phyloP scores from a whole-genome alignment of 441 rosid genomes.

The Adansonia gregorii region DNA sequence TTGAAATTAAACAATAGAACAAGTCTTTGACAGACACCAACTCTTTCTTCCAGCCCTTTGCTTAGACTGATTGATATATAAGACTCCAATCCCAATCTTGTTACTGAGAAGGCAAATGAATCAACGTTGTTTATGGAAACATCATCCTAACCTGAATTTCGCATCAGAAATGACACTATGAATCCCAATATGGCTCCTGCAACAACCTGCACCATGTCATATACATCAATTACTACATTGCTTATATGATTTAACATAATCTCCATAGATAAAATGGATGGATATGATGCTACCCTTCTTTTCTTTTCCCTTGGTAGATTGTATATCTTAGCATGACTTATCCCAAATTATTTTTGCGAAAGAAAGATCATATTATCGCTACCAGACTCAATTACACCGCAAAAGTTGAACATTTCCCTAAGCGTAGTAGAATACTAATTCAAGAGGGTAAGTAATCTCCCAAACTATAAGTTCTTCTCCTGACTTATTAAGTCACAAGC shows the following conservation, averaged over 20 bases:
- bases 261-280: neutral
- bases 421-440: neutral
- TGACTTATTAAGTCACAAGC: neutral
- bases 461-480: neutral
- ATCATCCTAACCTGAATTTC: constrained; percentile 50
- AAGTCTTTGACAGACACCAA: neutral
- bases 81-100: neutral
- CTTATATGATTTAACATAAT: neutral
- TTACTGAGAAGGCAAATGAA: constrained; percentile 16
- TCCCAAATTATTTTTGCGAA: neutral
- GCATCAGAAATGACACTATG: constrained; percentile 72
- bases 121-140: neutral
- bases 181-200: constrained; percentile 80
- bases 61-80: no score
- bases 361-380: neutral
- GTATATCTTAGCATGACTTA: neutral
- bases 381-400: neutral
- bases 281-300: no score
- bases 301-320: no score
- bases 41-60: neutral
- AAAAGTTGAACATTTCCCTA: neutral
- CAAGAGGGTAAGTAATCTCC: neutral
- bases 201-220: constrained; percentile 57
- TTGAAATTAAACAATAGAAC: neutral
- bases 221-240: neutral